These are phyloP conservation scores for Pichia sorboxylosa DNA, from an alignment of 1,139 yeast genomes.

Conservation along the genomic window DNA sequence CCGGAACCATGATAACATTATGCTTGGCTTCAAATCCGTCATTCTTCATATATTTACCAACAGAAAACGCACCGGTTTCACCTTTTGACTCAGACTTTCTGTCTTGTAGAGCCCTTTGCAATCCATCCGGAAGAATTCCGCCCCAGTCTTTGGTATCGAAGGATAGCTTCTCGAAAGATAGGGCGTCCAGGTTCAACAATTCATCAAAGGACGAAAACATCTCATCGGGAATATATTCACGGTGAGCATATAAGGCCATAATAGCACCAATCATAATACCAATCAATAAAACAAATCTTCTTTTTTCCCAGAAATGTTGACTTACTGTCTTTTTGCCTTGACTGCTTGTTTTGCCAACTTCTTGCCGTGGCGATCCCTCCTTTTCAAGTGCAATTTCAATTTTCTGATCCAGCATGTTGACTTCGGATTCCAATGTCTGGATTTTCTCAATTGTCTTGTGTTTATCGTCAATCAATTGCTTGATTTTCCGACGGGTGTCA, in stretches of 20 bases:
- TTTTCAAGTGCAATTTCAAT: slow-evolving; percentile 2
- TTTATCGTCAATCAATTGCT: slow-evolving; percentile 5
- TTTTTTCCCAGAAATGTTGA: slow-evolving; percentile 27
- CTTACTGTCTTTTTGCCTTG: slow-evolving; percentile 6
- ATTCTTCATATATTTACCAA: slow-evolving; percentile 55
- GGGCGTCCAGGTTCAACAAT: slow-evolving; percentile 42
- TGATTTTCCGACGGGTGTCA: no score
- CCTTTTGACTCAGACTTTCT: slow-evolving; percentile 29
- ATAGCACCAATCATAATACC: slow-evolving; percentile 63
- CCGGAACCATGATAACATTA: slow-evolving; percentile 90
- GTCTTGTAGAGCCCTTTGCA: slow-evolving; percentile 51
- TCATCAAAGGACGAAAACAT: slow-evolving; percentile 34
- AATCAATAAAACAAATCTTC: slow-evolving; percentile 37
- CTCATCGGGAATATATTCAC: slow-evolving; percentile 17
- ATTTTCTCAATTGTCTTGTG: slow-evolving; percentile 4
- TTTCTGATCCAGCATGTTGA: slow-evolving; percentile 3
- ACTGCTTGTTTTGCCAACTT: not conserved
- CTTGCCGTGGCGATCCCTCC: slow-evolving; percentile 1
- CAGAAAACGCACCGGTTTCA: slow-evolving; percentile 75
- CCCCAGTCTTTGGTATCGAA: slow-evolving; percentile 38
- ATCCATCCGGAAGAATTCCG: slow-evolving; percentile 52
- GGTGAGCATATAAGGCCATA: slow-evolving; percentile 52
- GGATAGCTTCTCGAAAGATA: slow-evolving; percentile 23
- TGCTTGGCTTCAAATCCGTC: slow-evolving; percentile 42
- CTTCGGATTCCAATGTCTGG: slow-evolving; percentile 6